Conservation (phyloP, 305 asterid genomes). For the Salvia sclarea region DNA sequence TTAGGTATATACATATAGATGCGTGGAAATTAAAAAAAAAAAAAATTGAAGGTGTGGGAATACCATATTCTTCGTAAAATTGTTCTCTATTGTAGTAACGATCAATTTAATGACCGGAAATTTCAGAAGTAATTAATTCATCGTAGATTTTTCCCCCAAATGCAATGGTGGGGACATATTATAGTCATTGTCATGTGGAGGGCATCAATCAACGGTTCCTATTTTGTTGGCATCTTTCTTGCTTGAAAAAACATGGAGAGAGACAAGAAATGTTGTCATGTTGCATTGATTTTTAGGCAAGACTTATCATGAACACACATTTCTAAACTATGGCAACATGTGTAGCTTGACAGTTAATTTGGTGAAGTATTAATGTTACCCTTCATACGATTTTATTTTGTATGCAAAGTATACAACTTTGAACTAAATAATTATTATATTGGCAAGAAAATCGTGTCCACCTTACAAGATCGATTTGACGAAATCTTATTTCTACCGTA, state of each 20-base stretch:
- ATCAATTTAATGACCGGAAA: not conserved
- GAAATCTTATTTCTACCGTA: too few species aligned
- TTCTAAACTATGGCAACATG: not conserved
- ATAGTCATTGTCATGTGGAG: not conserved
- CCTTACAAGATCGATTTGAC: too few species aligned
- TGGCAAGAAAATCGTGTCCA: too few species aligned
- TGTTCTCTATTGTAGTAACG: not conserved
- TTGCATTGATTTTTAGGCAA: slow-evolving; percentile 23
- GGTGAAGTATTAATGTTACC: slow-evolving; percentile 15
- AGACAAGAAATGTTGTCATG: slow-evolving; percentile 16
- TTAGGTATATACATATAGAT: not conserved
- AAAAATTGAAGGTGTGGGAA: not conserved
- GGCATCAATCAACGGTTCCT: slow-evolving; percentile 9
- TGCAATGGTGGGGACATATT: not conserved
- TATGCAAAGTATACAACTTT: too few species aligned
- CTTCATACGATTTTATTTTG: too few species aligned
- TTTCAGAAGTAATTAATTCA: not conserved
- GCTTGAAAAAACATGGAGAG: slow-evolving; percentile 3
- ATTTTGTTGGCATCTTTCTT: not conserved
- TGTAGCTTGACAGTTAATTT: not conserved
- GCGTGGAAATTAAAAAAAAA: not conserved
- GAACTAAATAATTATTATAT: too few species aligned
- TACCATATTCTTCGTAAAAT: not conserved
- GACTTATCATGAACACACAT: slow-evolving; percentile 2
- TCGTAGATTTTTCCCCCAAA: not conserved